Conservation (phyloP, 2,329 filamentous ascomycete genomes). For the Cucurbitaria berberidis region DNA sequence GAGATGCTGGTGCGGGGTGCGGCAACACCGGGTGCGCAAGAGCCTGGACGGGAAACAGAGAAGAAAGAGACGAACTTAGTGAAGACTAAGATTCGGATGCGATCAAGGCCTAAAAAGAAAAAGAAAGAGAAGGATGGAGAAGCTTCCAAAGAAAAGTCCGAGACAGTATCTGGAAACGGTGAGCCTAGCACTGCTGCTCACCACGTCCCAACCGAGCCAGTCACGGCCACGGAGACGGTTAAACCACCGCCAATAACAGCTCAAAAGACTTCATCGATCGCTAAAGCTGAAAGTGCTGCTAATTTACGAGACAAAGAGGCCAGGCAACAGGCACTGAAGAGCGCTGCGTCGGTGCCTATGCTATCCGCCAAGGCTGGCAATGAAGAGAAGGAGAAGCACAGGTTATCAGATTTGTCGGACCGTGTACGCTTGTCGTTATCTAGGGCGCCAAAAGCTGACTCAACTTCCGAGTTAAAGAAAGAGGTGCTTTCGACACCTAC, state of each 20-base stretch:
- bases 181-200: slow-evolving; percentile 11
- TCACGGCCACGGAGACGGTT: not conserved
- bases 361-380: slow-evolving; percentile 20
- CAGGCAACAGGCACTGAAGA: slow-evolving; percentile 36
- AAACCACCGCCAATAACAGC: slow-evolving; percentile 5
- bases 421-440: slow-evolving; percentile 36
- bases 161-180: slow-evolving; percentile 4
- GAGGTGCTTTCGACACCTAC: slow-evolving; percentile 8
- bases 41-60: slow-evolving; percentile 1
- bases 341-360: slow-evolving; percentile 33
- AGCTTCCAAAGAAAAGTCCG: slow-evolving; percentile 16
- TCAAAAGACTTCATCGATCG: slow-evolving; percentile 17
- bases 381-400: slow-evolving; percentile 29
- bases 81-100: slow-evolving; percentile 47
- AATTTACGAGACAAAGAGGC: slow-evolving; percentile 32
- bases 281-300: slow-evolving; percentile 38
- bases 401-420: slow-evolving; percentile 24
- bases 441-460: slow-evolving; percentile 32
- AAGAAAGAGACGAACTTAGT: slow-evolving; percentile 33
- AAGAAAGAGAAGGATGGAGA: slow-evolving; percentile 27
- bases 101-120: slow-evolving; percentile 34
- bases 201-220: slow-evolving; percentile 12
- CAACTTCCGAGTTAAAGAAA: slow-evolving; percentile 30
- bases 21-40: slow-evolving; percentile 17
- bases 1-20: slow-evolving; percentile 36